These are phyloP conservation scores for Paraphoma sp. DNA, from an alignment of 2,329 filamentous ascomycete species.

Conservation along the genomic window DNA sequence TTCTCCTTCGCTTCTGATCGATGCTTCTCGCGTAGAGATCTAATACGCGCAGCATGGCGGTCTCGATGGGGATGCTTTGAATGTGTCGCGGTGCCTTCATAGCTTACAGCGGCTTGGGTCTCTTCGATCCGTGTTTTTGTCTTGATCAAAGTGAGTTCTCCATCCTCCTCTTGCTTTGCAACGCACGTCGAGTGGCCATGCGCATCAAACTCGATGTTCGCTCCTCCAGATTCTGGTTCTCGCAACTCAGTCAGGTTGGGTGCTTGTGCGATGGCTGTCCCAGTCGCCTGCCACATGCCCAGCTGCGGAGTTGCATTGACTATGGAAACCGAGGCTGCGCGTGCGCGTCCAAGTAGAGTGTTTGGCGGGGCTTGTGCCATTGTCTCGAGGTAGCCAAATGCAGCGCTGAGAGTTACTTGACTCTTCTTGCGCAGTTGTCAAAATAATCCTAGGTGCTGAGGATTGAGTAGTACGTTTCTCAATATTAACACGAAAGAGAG, in stretches of 20 bases:
- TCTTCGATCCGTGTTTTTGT: constrained; percentile 11
- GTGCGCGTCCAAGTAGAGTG: constrained; percentile 21
- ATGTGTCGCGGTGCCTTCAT: neutral
- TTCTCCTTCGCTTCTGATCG: constrained; percentile 29
- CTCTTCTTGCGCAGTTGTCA: too few species aligned
- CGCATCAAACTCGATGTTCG: constrained; percentile 28
- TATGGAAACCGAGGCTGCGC: constrained; percentile 38
- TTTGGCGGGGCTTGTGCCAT: constrained; percentile 16
- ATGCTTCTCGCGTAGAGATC: constrained; percentile 37
- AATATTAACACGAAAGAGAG: too few species aligned
- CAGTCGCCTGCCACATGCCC: constrained; percentile 53
- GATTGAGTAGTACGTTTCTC: too few species aligned
- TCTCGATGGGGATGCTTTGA: constrained; percentile 5
- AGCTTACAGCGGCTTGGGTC: neutral
- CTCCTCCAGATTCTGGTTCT: constrained; percentile 15
- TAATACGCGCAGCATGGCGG: constrained; percentile 1
- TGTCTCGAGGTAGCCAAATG: neutral
- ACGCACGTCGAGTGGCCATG: constrained; percentile 20
- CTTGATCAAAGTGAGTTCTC: constrained; percentile 9
- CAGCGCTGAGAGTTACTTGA: neutral
- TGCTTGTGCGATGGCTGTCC: constrained; percentile 47
- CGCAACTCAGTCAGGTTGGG: constrained; percentile 50
- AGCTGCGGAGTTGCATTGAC: constrained; percentile 45
- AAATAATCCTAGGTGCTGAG: too few species aligned
- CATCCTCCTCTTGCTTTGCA: constrained; percentile 18